Base-by-base conservation (phyloP, 345 rosid species). In the Populus deltoides region DNA sequence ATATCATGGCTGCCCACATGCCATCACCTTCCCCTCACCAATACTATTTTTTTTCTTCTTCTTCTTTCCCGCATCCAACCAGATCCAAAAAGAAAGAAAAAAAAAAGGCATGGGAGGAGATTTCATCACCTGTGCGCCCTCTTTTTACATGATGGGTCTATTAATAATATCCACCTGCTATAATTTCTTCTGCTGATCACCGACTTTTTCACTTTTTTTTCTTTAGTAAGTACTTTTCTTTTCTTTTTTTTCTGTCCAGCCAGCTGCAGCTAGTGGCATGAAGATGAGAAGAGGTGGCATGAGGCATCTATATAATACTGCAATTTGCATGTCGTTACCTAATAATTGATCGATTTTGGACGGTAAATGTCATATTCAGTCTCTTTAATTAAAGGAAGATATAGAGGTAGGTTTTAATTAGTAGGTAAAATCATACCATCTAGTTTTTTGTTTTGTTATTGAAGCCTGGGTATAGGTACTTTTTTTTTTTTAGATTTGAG, bases 1-100 rank as follows among this genome's bases (percentile, higher is more conserved):
- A 73, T 43, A 18, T 66, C 75, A 75, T 67, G 70, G 79, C 15
- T 79, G 83, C 83, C 80, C 86, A 79, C 83, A 83, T 81, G 83
- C 77, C 25, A 47, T 43, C 78, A 66, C 79, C 73, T 47, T 33
- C 36, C 36, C 36, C 36, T 33, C 36, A 4, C 36, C 5, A 0
- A 33, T 5, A 33, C 6, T 33, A 33, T 33, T 33, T 33, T 33
- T 36, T 35, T 38, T 5, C 5, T 36, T 20, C 13, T 36, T 20
- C 13, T 8, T 69, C 17, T 18, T 63, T 33, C 25, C 2, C 65
- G n/a, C 77, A 78, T 71, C 76, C 77, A 77, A 81, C 69, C 68
- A 80, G 78, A 76, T 80, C 80, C 86, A 71, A 76, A 83, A 81
- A 51, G 69, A 8, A 13, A 39, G n/a, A 39, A 33, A 33, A 72